phyloP scores from a whole-genome alignment of 192 early-diverging fungal species.

The Coemansia pectinata region DNA sequence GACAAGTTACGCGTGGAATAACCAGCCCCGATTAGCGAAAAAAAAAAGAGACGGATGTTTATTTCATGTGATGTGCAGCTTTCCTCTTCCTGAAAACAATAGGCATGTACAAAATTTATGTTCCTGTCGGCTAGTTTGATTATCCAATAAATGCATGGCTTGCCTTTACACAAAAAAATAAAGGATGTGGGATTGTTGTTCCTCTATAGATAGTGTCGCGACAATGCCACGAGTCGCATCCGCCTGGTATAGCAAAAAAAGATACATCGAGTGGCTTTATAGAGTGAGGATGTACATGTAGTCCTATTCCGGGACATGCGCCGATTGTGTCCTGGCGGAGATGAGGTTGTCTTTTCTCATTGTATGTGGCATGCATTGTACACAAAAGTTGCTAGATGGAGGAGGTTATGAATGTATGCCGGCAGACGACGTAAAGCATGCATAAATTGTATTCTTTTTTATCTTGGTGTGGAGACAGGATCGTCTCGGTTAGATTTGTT shows the following conservation, averaged over 20 bases:
- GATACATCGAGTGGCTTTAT: background rate
- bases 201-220: background rate
- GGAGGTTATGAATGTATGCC: background rate
- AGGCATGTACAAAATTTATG: background rate
- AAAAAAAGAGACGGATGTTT: background rate
- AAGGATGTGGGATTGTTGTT: background rate
- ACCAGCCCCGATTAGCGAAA: background rate
- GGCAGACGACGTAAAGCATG: background rate
- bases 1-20: constrained; percentile 1
- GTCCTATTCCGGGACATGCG: background rate
- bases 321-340: background rate
- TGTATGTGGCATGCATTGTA: background rate
- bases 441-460: background rate
- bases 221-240: background rate
- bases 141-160: constrained; percentile 8
- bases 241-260: background rate
- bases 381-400: background rate
- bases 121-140: background rate
- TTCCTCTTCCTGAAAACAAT: background rate
- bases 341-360: background rate
- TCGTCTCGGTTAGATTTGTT: background rate
- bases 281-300: background rate
- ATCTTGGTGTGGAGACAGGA: background rate
- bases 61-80: background rate
- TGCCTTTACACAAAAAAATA: background rate